Evolutionary conservation across 371 early-diverging fungal species (phyloP).

Genomic region (Umbelopsis sp.): DNA sequence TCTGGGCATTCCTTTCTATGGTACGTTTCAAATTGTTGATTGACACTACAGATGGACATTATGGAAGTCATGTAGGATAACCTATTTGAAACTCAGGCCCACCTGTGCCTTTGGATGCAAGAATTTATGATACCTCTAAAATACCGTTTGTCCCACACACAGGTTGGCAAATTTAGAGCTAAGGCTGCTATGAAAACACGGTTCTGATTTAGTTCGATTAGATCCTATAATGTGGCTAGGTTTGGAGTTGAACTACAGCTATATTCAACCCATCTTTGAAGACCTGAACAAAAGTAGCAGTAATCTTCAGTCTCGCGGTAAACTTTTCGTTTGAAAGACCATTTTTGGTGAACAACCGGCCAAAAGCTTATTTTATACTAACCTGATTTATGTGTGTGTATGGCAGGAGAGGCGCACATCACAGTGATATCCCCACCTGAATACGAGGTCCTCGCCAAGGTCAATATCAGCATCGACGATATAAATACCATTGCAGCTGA

Average conservation of each 20-base stretch:
- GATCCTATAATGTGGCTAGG: constrained; percentile 60
- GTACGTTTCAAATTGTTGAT: neutral
- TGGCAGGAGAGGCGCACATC: constrained; percentile 72
- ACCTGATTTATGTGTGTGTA: neutral
- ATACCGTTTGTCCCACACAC: constrained; percentile 57
- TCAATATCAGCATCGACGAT: constrained; percentile 73
- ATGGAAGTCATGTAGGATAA: neutral
- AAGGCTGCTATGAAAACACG: neutral
- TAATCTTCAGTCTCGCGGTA: constrained; percentile 52
- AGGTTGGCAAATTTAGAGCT: constrained; percentile 24
- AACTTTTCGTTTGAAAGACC: neutral
- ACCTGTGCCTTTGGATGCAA: constrained; percentile 39
- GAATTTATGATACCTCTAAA: constrained; percentile 44
- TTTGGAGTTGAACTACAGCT: constrained; percentile 61
- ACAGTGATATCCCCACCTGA: constrained; percentile 82
- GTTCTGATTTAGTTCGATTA: neutral
- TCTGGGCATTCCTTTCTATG: neutral
- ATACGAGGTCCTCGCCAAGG: constrained; percentile 58
- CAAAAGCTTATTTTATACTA: no score
- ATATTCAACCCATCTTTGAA: constrained; percentile 58
- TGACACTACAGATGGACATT: neutral
- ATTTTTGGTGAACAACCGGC: neutral
- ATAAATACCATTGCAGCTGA: constrained; percentile 63
- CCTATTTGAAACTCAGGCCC: constrained; percentile 23
- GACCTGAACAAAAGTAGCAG: constrained; percentile 42